These are phyloP conservation scores for Pyricularia grisea DNA, from an alignment of 2,329 filamentous ascomycete genomes.

Conservation along the genomic window DNA sequence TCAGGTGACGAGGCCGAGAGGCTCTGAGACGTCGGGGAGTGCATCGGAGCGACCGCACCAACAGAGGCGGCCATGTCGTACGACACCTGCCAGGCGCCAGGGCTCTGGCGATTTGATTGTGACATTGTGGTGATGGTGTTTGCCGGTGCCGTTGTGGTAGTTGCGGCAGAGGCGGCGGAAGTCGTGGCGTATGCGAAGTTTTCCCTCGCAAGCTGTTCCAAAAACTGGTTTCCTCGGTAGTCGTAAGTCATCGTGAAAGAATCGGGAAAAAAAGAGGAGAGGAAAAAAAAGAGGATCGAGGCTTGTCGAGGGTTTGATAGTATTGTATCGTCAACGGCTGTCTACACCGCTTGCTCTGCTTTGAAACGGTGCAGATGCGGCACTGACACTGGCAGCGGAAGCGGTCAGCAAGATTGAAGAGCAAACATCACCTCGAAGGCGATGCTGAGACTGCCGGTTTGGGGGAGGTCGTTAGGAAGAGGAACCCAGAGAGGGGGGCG, in stretches of 20 bases:
- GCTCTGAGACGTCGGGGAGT: conserved; percentile 29
- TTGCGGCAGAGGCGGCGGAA: conserved; percentile 25
- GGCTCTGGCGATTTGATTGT: conserved; percentile 27
- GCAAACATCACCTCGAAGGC: neutral
- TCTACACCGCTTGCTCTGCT: conserved; percentile 35
- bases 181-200: conserved; percentile 41
- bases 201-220: conserved; percentile 48
- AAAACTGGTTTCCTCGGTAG: conserved; percentile 48
- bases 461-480: conserved; percentile 8
- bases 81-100: conserved; percentile 38
- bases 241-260: conserved; percentile 46
- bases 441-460: conserved; percentile 13
- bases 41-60: conserved; percentile 20
- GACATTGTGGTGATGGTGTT: conserved; percentile 24
- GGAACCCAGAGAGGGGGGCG: conserved; percentile 3
- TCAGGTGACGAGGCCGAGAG: conserved; percentile 42
- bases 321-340: conserved; percentile 22
- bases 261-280: conserved; percentile 17
- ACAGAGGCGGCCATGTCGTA: conserved; percentile 34
- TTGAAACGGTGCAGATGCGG: conserved; percentile 1
- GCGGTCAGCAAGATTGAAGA: neutral
- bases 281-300: neutral
- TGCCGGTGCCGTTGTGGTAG: conserved; percentile 23
- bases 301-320: conserved; percentile 27
- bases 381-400: conserved; percentile 2